Evolutionary conservation across 1,284 basidiomycete species (phyloP).

Genomic region (Thecaphora thlaspeos): DNA sequence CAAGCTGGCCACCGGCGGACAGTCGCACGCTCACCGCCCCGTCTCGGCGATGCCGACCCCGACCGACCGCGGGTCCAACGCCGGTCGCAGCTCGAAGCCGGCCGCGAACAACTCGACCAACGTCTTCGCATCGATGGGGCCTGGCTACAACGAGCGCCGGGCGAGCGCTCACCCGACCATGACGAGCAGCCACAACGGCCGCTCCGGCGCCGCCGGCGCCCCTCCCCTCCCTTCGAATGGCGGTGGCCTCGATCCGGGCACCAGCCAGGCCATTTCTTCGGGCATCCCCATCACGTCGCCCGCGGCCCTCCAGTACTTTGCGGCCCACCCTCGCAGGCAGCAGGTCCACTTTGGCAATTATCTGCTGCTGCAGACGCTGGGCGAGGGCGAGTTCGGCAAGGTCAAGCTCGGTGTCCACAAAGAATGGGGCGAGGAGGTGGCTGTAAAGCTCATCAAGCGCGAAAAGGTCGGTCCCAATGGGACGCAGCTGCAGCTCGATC

Average conservation of each 20-base stretch:
- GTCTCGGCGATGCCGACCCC: slow-evolving; percentile 52
- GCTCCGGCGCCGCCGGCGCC: not conserved
- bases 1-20: slow-evolving; percentile 44
- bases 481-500: slow-evolving; percentile 28
- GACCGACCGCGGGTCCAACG: slow-evolving; percentile 16
- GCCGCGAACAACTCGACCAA: slow-evolving; percentile 11
- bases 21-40: slow-evolving; percentile 44
- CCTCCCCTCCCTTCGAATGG: slow-evolving; percentile 1
- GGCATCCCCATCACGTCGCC: slow-evolving; percentile 55
- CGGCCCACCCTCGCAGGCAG: slow-evolving; percentile 55
- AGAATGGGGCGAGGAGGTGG: slow-evolving; percentile 93
- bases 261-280: slow-evolving; percentile 39
- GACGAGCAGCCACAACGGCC: slow-evolving; percentile 13
- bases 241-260: slow-evolving; percentile 30
- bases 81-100: slow-evolving; percentile 6
- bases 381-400: slow-evolving; percentile 99
- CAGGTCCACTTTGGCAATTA: slow-evolving; percentile 58
- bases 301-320: slow-evolving; percentile 55
- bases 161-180: slow-evolving; percentile 53
- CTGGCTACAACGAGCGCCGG: slow-evolving; percentile 39
- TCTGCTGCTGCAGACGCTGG: slow-evolving; percentile 55
- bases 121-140: slow-evolving; percentile 35
- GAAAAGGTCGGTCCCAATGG: slow-evolving; percentile 81
- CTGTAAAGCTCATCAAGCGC: slow-evolving; percentile 93
- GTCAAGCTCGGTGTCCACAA: slow-evolving; percentile 97